phyloP scores from a whole-genome alignment of 805 yeast genomes.

The Metschnikowia reukaufii region DNA sequence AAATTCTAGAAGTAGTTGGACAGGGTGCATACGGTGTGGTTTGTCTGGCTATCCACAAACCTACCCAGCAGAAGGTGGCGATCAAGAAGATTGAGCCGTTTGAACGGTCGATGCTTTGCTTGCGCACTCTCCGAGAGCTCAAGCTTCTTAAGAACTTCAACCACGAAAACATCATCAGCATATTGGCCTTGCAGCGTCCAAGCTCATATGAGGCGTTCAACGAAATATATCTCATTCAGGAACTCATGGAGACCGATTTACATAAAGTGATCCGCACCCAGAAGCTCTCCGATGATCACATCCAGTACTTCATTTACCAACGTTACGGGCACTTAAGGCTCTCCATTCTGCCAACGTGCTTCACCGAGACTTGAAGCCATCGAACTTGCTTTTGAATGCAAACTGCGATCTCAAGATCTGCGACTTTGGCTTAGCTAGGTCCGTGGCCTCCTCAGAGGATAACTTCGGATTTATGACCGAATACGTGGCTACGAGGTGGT shows the following conservation, averaged over 20 bases:
- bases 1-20: constrained; percentile 81
- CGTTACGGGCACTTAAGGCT: constrained; percentile 84
- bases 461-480: constrained; percentile 88
- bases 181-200: constrained; percentile 88
- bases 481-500: constrained; percentile 97
- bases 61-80: constrained; percentile 87
- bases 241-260: constrained; percentile 84
- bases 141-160: constrained; percentile 85
- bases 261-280: constrained; percentile 83
- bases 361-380: constrained; percentile 91
- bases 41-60: constrained; percentile 83
- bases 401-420: constrained; percentile 93
- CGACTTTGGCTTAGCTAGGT: constrained; percentile 88
- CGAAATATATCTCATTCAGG: constrained; percentile 88
- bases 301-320: constrained; percentile 93
- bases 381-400: constrained; percentile 79
- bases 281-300: constrained; percentile 83
- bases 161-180: constrained; percentile 90
- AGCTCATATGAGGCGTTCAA: constrained; percentile 68
- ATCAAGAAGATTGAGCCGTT: constrained; percentile 93
- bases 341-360: constrained; percentile 92
- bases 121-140: constrained; percentile 86
- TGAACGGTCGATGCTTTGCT: constrained; percentile 82
- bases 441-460: constrained; percentile 61
- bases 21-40: constrained; percentile 98